Conservation (phyloP, 495 filamentous ascomycete species). For the Apodospora peruviana region DNA sequence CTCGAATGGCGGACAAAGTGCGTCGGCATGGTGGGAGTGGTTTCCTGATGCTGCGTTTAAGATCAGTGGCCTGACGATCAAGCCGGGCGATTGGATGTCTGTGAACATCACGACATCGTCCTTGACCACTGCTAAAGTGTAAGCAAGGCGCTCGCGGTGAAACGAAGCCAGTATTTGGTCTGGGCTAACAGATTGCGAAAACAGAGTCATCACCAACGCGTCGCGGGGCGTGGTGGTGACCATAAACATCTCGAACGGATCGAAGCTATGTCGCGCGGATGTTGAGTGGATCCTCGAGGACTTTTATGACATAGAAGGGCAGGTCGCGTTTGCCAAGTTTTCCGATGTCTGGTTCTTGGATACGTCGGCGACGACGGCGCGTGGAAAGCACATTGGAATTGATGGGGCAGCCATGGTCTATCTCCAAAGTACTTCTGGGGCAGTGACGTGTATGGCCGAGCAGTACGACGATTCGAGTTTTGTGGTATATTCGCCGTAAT, state of each 20-base stretch:
- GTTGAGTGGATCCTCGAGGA: conserved; percentile 39
- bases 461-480: conserved; percentile 22
- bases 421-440: conserved; percentile 14
- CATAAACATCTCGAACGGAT: conserved; percentile 33
- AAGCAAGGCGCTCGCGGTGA: conserved; percentile 4
- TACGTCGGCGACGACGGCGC: conserved; percentile 14
- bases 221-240: conserved; percentile 43
- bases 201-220: conserved; percentile 42
- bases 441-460: conserved; percentile 15
- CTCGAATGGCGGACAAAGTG: conserved; percentile 22
- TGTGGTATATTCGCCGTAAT: conserved; percentile 7
- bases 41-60: conserved; percentile 48
- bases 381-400: conserved; percentile 16
- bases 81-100: conserved; percentile 51
- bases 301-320: conserved; percentile 18
- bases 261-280: conserved; percentile 24
- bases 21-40: conserved; percentile 59
- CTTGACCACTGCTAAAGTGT: conserved; percentile 39
- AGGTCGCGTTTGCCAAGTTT: conserved; percentile 30
- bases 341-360: conserved; percentile 32
- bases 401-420: conserved; percentile 23
- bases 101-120: conserved; percentile 43
- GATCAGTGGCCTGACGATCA: conserved; percentile 42
- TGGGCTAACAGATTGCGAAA: not conserved
- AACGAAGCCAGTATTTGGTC: not conserved